Conservation (phyloP, 176 grass and related monocot species). For the Paspalum vaginatum region DNA sequence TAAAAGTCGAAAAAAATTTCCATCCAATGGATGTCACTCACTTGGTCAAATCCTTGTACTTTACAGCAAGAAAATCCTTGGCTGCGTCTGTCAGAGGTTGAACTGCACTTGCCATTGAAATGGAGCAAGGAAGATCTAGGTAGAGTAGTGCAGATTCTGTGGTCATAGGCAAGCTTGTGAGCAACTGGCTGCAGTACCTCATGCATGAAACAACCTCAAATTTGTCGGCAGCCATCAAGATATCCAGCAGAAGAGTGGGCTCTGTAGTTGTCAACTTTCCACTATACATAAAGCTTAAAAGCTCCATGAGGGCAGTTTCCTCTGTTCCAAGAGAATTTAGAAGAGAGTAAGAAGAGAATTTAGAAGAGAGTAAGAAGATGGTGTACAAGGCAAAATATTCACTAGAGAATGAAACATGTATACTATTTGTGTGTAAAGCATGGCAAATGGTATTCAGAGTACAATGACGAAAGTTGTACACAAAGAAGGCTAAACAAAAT, state of each 20-base stretch:
- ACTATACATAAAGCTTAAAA: slow-evolving; percentile 86
- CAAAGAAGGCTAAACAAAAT: not conserved
- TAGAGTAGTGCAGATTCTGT: slow-evolving; percentile 87
- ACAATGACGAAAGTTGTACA: not conserved
- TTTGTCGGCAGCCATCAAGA: slow-evolving; percentile 90
- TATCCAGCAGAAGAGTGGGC: slow-evolving; percentile 66
- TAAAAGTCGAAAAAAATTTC: not conserved
- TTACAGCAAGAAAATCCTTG: slow-evolving; percentile 66
- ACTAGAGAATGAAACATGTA: not conserved
- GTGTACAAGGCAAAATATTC: not conserved
- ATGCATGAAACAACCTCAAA: slow-evolving; percentile 98
- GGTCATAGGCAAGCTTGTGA: slow-evolving; percentile 76
- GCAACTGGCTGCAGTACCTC: slow-evolving; percentile 84
- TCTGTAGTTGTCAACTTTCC: slow-evolving; percentile 76
- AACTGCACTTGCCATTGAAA: slow-evolving; percentile 71
- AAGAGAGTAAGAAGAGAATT: slow-evolving; percentile 32
- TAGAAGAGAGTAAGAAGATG: slow-evolving; percentile 14
- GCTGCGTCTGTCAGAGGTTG: slow-evolving; percentile 62
- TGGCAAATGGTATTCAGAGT: not conserved
- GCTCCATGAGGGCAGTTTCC: slow-evolving; percentile 86
- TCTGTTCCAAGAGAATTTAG: slow-evolving; percentile 62
- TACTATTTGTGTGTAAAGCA: not conserved
- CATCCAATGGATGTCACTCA: slow-evolving; percentile 41
- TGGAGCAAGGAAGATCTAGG: slow-evolving; percentile 76
- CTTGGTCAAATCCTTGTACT: slow-evolving; percentile 72